Evolutionary conservation across 2,329 filamentous ascomycete species (phyloP).

Genomic region (Neonectria faginata): DNA sequence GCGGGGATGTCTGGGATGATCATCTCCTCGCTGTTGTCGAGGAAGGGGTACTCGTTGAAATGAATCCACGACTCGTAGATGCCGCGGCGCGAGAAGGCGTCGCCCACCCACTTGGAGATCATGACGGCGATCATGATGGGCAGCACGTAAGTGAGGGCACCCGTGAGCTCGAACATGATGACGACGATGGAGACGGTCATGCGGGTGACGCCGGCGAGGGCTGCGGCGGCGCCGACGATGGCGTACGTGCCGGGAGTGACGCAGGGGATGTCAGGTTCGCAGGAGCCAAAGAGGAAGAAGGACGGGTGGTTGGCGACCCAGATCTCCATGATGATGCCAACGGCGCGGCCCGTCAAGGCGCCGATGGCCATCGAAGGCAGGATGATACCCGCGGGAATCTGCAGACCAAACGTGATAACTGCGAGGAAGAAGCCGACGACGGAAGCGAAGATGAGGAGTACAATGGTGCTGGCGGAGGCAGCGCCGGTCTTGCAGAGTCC

Average conservation of each 20-base stretch:
- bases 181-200: conserved; percentile 99
- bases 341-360: conserved; percentile 86
- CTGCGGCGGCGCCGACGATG: conserved; percentile 93
- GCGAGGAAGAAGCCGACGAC: conserved; percentile 87
- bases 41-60: conserved; percentile 93
- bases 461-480: conserved; percentile 83
- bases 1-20: conserved; percentile 84
- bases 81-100: conserved; percentile 90
- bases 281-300: conserved; percentile 83
- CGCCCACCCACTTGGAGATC: conserved; percentile 98
- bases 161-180: conserved; percentile 99
- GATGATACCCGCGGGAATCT: conserved; percentile 95
- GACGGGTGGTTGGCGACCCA: conserved; percentile 82
- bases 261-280: conserved; percentile 87
- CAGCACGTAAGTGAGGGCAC: conserved; percentile 93
- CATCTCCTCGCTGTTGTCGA: conserved; percentile 90
- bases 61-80: conserved; percentile 99
- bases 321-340: conserved; percentile 90
- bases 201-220: conserved; percentile 91
- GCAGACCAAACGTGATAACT: conserved; percentile 89
- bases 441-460: conserved; percentile 84
- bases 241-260: conserved; percentile 96
- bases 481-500: conserved; percentile 90
- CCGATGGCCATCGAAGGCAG: conserved; percentile 97
- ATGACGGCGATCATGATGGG: conserved; percentile 99